phyloP scores from a whole-genome alignment of 345 rosid genomes.

The Eucalyptus cloeziana region DNA sequence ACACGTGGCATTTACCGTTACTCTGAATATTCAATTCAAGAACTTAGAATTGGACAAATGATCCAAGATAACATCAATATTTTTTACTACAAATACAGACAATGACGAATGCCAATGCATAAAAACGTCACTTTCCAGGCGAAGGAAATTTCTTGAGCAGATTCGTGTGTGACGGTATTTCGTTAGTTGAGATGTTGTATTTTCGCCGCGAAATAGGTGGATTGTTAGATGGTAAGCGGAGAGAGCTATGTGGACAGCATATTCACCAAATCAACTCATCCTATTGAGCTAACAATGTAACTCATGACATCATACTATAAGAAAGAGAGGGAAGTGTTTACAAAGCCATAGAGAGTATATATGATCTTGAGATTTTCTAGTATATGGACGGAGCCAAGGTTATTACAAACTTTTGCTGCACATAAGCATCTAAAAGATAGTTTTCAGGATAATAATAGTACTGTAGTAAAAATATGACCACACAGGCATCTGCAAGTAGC shows the following conservation, averaged over 20 bases:
- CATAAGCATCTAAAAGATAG: not conserved
- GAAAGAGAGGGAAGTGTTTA: not conserved
- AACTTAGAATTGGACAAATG: not conserved
- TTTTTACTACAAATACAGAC: not conserved
- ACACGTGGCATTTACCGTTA: not conserved
- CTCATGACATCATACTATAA: not conserved
- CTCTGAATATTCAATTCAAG: not conserved
- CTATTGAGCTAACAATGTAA: no score
- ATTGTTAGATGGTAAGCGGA: no score
- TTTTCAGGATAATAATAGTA: not conserved
- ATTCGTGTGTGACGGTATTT: not conserved
- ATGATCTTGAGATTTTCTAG: not conserved
- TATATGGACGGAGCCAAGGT: not conserved
- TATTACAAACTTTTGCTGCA: not conserved
- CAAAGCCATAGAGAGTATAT: not conserved
- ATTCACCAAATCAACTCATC: not conserved
- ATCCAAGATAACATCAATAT: not conserved
- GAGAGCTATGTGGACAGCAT: not conserved
- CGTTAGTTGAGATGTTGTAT: not conserved
- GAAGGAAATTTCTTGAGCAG: not conserved
- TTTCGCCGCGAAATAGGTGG: not conserved
- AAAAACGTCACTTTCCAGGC: not conserved
- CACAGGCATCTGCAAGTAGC: not conserved
- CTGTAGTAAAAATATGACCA: not conserved
- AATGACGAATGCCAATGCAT: not conserved